Evolutionary conservation across 768 basidiomycete genomes (phyloP).

Genomic region (Pisolithus microcarpus): DNA sequence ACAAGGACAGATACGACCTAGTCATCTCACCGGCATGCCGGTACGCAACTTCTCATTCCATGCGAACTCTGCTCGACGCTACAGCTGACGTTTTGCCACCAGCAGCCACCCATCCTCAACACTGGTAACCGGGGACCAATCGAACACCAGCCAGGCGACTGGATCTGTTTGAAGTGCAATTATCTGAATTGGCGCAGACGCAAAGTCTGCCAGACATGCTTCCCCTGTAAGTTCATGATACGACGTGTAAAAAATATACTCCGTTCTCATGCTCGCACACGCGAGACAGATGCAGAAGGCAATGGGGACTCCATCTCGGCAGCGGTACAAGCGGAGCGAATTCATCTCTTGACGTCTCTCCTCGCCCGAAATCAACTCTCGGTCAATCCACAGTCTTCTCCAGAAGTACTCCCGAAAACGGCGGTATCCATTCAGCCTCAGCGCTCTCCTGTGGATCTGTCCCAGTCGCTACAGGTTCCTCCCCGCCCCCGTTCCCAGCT

Average conservation of each 20-base stretch:
- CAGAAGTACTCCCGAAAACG: conserved; percentile 34
- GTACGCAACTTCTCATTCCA: conserved; percentile 29
- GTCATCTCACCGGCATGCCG: conserved; percentile 44
- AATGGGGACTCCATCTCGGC: conserved; percentile 84
- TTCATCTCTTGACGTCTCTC: conserved; percentile 70
- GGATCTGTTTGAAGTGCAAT: conserved; percentile 79
- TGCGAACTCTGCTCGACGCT: neutral
- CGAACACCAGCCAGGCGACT: conserved; percentile 77
- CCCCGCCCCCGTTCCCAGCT: conserved; percentile 49
- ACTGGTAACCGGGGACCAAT: conserved; percentile 86
- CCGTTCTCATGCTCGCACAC: conserved; percentile 4
- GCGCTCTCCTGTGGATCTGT: conserved; percentile 32
- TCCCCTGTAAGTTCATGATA: conserved; percentile 53
- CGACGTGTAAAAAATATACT: too few species aligned
- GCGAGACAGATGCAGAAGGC: conserved; percentile 65
- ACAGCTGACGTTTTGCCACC: conserved; percentile 2
- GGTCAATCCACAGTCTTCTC: conserved; percentile 12
- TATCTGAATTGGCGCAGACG: conserved; percentile 84
- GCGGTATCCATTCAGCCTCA: conserved; percentile 41
- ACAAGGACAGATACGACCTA: conserved; percentile 69
- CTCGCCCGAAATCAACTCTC: conserved; percentile 49
- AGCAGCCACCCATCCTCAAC: conserved; percentile 84
- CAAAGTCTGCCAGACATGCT: conserved; percentile 87
- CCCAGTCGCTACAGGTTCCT: conserved; percentile 27
- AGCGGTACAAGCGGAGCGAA: conserved; percentile 79